Conservation (phyloP, 495 filamentous ascomycete species). For the Penicillium alfredii region DNA sequence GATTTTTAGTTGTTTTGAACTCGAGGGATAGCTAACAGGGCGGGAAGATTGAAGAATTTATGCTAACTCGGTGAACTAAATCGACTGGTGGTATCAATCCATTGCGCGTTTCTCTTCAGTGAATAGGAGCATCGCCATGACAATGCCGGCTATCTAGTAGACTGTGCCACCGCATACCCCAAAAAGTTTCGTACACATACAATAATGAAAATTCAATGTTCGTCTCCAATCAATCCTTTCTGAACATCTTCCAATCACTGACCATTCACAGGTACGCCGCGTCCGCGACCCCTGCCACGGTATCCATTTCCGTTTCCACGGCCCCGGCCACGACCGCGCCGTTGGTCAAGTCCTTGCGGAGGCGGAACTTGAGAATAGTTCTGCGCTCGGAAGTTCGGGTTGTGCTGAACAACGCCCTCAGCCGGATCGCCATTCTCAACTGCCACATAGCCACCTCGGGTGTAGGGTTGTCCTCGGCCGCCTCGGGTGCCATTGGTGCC, state of each 20-base stretch:
- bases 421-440: slow-evolving; percentile 47
- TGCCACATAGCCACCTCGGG: slow-evolving; percentile 46
- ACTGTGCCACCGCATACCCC: no score
- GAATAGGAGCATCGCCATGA: neutral
- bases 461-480: slow-evolving; percentile 30
- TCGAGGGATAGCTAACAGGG: no score
- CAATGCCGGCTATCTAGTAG: neutral
- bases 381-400: slow-evolving; percentile 51
- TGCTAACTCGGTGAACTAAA: no score
- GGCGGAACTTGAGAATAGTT: slow-evolving; percentile 74
- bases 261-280: slow-evolving; percentile 13
- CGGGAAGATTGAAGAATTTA: no score
- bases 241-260: slow-evolving; percentile 8
- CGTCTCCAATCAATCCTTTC: neutral
- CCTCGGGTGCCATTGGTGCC: slow-evolving; percentile 28
- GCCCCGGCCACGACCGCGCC: slow-evolving; percentile 52
- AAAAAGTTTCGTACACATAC: slow-evolving; percentile 4
- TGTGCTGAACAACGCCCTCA: slow-evolving; percentile 44
- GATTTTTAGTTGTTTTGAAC: no score
- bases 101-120: neutral
- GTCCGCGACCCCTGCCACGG: slow-evolving; percentile 28
- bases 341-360: slow-evolving; percentile 57
- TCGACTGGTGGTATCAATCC: no score
- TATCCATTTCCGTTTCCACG: slow-evolving; percentile 26
- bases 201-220: neutral